Base-by-base conservation (phyloP, 257 asterid genomes). In the Solanum ossicruentum region DNA sequence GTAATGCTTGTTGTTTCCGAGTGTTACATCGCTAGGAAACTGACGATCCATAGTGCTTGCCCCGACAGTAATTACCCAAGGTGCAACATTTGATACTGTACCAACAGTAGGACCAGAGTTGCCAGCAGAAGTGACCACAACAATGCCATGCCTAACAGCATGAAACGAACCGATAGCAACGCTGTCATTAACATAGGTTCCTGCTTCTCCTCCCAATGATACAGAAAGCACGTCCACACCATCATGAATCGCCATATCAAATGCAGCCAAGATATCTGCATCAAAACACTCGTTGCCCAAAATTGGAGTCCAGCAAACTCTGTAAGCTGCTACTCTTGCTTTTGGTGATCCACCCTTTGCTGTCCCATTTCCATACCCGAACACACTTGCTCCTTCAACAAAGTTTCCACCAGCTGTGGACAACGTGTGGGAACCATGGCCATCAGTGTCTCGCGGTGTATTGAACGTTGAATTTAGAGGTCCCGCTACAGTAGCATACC, bases 251-350 rank as follows among this genome's bases (percentile, higher is more conserved):
- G 99, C 99, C 58, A 56, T 58, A 26, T 96, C 99, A 47, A 96
- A 93, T 61, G 91, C 99, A 83, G 98, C 97, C 89, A 96, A 86
- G 67, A 96, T 91, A 66, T 96, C 99, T 1, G 99, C 94, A 80
- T 94, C 99, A 16, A 90, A 93, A 93, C 99, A 96, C 81, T 92
- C 98, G 7, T 88, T 89, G 20, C 93, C 94, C 1, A 51, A 67
- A 20, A 91, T 88, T 2, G 98, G 96, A 63, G 99, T 93, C 94
- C 94, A 94, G 87, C 99, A 96, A 39, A 96, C 99, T 90, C 91
- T 94, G 91, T 96, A 96, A 41, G 99, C 98, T n/a, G 97, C 98
- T 47, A 96, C 97, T 58, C 99, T 87, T 81, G 99, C 98, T 87
- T 84, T 91, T 3, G 99, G 99, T 0, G 99, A 96, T 41, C 99